Evolutionary conservation across 306 rosid genomes (phyloP).

Genomic region (Vigna mungo): DNA sequence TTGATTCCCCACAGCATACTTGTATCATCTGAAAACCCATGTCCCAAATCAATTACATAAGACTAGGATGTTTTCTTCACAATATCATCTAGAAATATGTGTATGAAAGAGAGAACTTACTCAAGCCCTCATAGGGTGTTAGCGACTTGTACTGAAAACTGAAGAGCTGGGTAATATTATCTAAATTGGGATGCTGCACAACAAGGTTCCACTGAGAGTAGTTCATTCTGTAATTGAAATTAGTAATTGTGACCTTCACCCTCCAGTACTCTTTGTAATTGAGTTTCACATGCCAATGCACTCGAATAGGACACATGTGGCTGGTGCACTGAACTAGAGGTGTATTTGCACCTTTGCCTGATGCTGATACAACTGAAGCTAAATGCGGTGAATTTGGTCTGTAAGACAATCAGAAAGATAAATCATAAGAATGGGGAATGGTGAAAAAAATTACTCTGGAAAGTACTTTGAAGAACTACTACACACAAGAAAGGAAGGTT

Average conservation of each 20-base stretch:
- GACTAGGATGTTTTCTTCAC: conserved; percentile 25
- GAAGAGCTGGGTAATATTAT: conserved; percentile 84
- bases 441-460: neutral
- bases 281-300: conserved; percentile 99
- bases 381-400: conserved; percentile 75
- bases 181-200: conserved; percentile 95
- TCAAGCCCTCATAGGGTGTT: conserved; percentile 88
- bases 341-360: conserved; percentile 57
- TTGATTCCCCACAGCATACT: conserved; percentile 93
- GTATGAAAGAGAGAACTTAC: conserved; percentile 62
- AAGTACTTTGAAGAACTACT: conserved; percentile 11
- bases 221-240: conserved; percentile 97
- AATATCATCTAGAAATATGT: conserved; percentile 14
- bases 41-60: conserved; percentile 17
- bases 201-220: conserved; percentile 94
- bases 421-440: conserved; percentile 20
- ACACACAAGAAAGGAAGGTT: neutral
- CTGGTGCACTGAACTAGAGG: conserved; percentile 93
- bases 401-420: conserved; percentile 42
- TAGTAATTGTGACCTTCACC: conserved; percentile 89
- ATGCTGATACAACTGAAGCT: conserved; percentile 72
- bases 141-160: conserved; percentile 88
- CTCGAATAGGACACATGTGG: conserved; percentile 95
- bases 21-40: conserved; percentile 84
- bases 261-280: conserved; percentile 98